Evolutionary conservation across 1,284 basidiomycete genomes (phyloP).

Genomic region (Rugosomyces carneus): DNA sequence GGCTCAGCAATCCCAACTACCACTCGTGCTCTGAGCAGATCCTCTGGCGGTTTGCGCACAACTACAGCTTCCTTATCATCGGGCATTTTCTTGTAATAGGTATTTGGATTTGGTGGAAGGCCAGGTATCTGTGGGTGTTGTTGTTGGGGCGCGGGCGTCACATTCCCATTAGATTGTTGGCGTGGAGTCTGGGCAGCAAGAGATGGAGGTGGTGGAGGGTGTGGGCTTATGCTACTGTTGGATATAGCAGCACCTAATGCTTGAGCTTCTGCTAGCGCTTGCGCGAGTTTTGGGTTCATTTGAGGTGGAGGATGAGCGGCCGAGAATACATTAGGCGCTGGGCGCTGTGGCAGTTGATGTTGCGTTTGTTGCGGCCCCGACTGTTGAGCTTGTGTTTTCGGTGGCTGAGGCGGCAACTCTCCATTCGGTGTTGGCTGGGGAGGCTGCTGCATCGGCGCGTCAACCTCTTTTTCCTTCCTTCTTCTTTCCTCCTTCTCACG

Average conservation of each 20-base stretch:
- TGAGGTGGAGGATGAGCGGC: slow-evolving; percentile 9
- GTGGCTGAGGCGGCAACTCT: slow-evolving; percentile 1
- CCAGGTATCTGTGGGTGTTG: not conserved
- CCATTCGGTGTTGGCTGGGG: not conserved
- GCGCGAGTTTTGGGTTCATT: slow-evolving; percentile 6
- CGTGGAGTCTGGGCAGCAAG: not conserved
- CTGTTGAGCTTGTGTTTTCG: not conserved
- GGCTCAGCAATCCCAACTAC: slow-evolving; percentile 10
- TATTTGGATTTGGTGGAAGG: slow-evolving; percentile 8
- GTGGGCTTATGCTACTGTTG: slow-evolving; percentile 2
- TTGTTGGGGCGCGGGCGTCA: not conserved
- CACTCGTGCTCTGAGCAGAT: slow-evolving; percentile 5
- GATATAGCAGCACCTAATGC: not conserved
- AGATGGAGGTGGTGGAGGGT: not conserved
- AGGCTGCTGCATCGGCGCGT: not conserved
- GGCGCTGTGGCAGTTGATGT: not conserved
- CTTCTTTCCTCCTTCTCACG: slow-evolving; percentile 38
- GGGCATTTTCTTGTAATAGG: not conserved
- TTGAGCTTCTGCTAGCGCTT: not conserved
- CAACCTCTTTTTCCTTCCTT: slow-evolving; percentile 23
- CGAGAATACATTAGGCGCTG: too few relatives aligned
- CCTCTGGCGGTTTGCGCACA: not conserved
- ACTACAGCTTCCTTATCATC: not conserved
- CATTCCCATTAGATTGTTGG: not conserved
- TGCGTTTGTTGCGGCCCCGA: slow-evolving; percentile 1